Conservation (phyloP, 2,329 filamentous ascomycete species). For the Penicillium glabrum region DNA sequence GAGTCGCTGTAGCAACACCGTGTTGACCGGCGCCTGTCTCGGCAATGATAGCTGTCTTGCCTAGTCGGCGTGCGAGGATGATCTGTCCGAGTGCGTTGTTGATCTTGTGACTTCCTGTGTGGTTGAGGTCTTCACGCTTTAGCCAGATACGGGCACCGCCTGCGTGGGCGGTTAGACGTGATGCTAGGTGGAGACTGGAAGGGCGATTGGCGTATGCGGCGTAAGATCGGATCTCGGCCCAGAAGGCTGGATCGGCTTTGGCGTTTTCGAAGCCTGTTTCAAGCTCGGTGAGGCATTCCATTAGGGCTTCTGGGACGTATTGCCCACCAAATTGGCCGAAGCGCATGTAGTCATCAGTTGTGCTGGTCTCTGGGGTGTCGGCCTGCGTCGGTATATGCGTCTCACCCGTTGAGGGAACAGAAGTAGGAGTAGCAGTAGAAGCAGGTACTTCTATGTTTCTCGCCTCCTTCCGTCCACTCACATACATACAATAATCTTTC, state of each 20-base stretch:
- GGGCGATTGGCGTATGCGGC: conserved; percentile 94
- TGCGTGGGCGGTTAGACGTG: conserved; percentile 79
- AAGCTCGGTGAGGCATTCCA: conserved; percentile 86
- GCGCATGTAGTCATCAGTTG: conserved; percentile 40
- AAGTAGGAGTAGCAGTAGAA: background rate
- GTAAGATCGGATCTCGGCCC: conserved; percentile 89
- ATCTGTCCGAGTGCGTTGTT: conserved; percentile 95
- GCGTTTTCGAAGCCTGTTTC: conserved; percentile 85
- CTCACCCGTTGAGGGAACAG: background rate
- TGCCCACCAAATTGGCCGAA: conserved; percentile 95
- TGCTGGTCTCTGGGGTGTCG: background rate
- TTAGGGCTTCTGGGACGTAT: conserved; percentile 94
- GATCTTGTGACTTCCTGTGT: conserved; percentile 97
- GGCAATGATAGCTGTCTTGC: conserved; percentile 94
- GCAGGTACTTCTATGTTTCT: conserved; percentile 38
- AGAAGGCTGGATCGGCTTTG: conserved; percentile 81
- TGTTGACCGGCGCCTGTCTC: conserved; percentile 96
- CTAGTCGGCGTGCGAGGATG: conserved; percentile 78
- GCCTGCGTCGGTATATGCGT: background rate
- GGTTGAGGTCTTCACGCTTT: conserved; percentile 94
- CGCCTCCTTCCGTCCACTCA: conserved; percentile 52
- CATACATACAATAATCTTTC: conserved; percentile 77
- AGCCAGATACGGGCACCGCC: conserved; percentile 95
- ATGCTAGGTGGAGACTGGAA: conserved; percentile 80
- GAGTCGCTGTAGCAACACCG: conserved; percentile 91